Evolutionary conservation across 306 rosid species (phyloP).

Genomic region (Mimosa pudica): DNA sequence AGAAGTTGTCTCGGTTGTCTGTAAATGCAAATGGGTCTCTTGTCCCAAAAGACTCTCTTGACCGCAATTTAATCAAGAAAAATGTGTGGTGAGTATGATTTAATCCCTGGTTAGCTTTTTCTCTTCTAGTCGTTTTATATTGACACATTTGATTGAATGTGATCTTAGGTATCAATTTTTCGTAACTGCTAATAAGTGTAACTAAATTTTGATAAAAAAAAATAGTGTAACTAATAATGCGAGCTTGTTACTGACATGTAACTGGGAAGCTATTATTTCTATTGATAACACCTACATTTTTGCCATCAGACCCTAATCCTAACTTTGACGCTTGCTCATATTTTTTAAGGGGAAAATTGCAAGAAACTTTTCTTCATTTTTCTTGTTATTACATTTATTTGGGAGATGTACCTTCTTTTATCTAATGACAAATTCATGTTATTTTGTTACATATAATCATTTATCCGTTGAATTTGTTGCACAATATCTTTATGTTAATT

Average conservation of each 20-base stretch:
- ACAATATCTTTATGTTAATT: not conserved
- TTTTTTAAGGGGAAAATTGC: not conserved
- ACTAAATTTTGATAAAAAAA: not conserved
- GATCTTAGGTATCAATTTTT: not conserved
- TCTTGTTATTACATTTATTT: not conserved
- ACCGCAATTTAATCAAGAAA: slow-evolving; percentile 70
- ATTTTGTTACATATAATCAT: not conserved
- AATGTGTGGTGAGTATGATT: slow-evolving; percentile 67
- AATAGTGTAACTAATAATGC: not conserved
- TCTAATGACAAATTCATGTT: not conserved
- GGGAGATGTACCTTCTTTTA: not conserved
- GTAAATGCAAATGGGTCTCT: slow-evolving; percentile 86
- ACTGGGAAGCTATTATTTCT: not conserved
- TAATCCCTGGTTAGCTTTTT: not conserved
- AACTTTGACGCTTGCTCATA: not conserved
- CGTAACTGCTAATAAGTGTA: not conserved
- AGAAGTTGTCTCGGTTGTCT: slow-evolving; percentile 77
- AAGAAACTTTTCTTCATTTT: not conserved
- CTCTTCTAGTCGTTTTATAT: not conserved
- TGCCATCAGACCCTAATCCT: not conserved
- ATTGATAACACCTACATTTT: not conserved
- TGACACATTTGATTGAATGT: slow-evolving; percentile 21
- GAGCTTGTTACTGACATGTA: not conserved
- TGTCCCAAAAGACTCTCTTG: slow-evolving; percentile 65
- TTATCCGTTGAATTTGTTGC: slow-evolving; percentile 7